Evolutionary conservation across 2,329 filamentous ascomycete genomes (phyloP).

Genomic region (Pestalotiopsis sp.): DNA sequence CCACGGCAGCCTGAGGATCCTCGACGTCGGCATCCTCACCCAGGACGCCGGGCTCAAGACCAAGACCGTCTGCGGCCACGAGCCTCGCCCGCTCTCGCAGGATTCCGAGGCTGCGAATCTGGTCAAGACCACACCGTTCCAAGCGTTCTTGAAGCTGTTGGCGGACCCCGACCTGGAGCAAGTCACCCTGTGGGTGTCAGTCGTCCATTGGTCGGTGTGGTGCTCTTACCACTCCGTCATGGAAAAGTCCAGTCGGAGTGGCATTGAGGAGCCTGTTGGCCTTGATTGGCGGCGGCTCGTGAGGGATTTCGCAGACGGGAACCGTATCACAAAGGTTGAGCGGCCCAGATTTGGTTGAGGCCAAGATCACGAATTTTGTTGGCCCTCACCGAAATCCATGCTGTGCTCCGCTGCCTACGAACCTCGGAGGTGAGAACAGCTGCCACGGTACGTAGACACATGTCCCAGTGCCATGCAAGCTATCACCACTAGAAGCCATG

Average conservation of each 20-base stretch:
- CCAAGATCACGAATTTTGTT: background rate
- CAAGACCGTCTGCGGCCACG: background rate
- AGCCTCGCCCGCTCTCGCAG: slow-evolving; percentile 1
- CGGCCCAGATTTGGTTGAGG: background rate
- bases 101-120: slow-evolving; percentile 18
- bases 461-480: background rate
- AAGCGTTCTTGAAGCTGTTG: slow-evolving; percentile 42
- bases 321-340: slow-evolving; percentile 11
- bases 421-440: background rate
- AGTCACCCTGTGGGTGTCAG: slow-evolving; percentile 39
- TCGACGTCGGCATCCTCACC: slow-evolving; percentile 26
- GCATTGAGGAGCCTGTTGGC: slow-evolving; percentile 9
- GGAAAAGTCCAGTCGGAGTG: slow-evolving; percentile 5
- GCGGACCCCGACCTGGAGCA: slow-evolving; percentile 47
- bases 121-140: slow-evolving; percentile 30
- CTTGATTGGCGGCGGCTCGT: slow-evolving; percentile 15
- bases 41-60: slow-evolving; percentile 15
- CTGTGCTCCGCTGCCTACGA: background rate
- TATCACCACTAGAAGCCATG: background rate
- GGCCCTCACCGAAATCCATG: background rate
- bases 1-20: slow-evolving; percentile 26
- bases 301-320: slow-evolving; percentile 9
- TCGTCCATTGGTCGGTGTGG: slow-evolving; percentile 39
- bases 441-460: background rate
- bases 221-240: slow-evolving; percentile 41